Conservation (phyloP, 371 early-diverging fungal genomes). For the Syncephalastrum contaminatum region DNA sequence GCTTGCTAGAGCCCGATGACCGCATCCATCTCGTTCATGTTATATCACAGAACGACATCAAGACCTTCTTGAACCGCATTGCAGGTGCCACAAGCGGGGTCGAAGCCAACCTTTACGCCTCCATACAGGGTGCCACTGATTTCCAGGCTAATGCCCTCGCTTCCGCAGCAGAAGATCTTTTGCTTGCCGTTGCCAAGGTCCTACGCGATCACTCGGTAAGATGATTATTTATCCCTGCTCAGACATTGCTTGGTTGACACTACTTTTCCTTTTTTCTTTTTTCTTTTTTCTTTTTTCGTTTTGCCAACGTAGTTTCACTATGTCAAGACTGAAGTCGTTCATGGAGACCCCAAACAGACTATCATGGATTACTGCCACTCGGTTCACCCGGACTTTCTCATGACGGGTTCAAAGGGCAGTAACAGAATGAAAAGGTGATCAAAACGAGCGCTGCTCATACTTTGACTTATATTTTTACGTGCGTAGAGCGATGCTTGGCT, state of each 20-base stretch:
- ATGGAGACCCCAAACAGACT: constrained; percentile 36
- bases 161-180: constrained; percentile 7
- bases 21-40: too few relatives aligned
- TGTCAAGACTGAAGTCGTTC: constrained; percentile 27
- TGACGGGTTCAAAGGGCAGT: constrained; percentile 30
- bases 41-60: constrained; percentile 2
- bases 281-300: not conserved
- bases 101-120: too few relatives aligned
- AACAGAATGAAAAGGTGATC: constrained; percentile 31
- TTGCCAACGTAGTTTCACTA: constrained; percentile 24
- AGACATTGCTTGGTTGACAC: not conserved
- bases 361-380: constrained; percentile 31
- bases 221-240: not conserved
- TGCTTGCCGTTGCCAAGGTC: constrained; percentile 8
- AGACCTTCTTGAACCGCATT: too few relatives aligned
- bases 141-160: too few relatives aligned
- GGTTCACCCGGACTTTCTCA: constrained; percentile 24
- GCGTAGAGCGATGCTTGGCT: constrained; percentile 33
- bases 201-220: constrained; percentile 8
- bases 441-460: too few relatives aligned
- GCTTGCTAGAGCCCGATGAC: not conserved
- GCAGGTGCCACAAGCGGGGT: too few relatives aligned
- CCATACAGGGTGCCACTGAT: too few relatives aligned
- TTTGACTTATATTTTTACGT: too few relatives aligned
- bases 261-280: too few relatives aligned